Conservation (phyloP, 495 filamentous ascomycete species). For the Neurospora africana region DNA sequence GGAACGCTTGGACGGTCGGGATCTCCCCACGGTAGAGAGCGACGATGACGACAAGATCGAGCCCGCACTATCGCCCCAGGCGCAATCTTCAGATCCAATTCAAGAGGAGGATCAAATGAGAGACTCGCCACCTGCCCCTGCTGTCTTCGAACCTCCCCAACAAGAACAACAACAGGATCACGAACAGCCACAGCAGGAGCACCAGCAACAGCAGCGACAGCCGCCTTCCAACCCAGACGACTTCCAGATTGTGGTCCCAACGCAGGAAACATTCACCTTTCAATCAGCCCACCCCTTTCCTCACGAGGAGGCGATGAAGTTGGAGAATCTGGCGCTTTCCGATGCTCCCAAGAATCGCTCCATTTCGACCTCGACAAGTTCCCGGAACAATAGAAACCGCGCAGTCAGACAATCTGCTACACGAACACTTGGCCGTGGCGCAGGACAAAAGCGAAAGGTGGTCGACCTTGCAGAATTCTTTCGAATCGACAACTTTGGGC, state of each 20-base stretch:
- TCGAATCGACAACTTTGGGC: constrained; percentile 57
- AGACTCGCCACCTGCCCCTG: constrained; percentile 30
- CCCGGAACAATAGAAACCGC: constrained; percentile 38
- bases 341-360: constrained; percentile 23
- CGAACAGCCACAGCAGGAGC: constrained; percentile 7
- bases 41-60: constrained; percentile 63
- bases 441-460: constrained; percentile 66
- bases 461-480: constrained; percentile 70
- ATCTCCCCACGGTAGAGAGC: constrained; percentile 46
- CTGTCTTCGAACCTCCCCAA: constrained; percentile 6
- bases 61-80: constrained; percentile 49
- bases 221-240: constrained; percentile 23
- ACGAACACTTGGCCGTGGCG: constrained; percentile 39
- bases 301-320: constrained; percentile 55
- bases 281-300: constrained; percentile 58
- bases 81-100: constrained; percentile 40
- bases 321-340: constrained; percentile 40
- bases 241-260: constrained; percentile 25
- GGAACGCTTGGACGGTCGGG: constrained; percentile 58
- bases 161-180: constrained; percentile 5
- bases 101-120: constrained; percentile 32
- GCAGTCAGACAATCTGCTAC: constrained; percentile 27
- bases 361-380: constrained; percentile 39
- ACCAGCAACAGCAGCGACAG: constrained; percentile 13
- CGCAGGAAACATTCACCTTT: constrained; percentile 57